A percentile compares a stretch with the other conserved stretches of the same genome.
These are phyloP conservation scores for Citrullus amarus DNA, from an alignment of 306 rosid genomes.

Conservation along the genomic window DNA sequence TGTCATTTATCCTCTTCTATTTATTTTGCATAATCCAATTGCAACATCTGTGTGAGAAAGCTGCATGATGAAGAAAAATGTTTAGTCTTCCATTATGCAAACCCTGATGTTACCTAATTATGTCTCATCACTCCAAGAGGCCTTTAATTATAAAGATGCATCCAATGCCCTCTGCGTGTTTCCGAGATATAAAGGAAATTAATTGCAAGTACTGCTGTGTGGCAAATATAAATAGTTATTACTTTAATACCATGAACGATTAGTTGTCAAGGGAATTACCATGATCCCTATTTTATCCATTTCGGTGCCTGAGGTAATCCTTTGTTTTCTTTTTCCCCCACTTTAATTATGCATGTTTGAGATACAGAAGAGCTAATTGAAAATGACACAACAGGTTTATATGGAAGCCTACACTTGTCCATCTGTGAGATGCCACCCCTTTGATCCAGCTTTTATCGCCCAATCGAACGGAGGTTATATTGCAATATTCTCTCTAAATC, in stretches of 20 bases:
- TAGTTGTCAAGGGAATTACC: neutral
- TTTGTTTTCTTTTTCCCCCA: neutral
- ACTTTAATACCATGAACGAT: neutral
- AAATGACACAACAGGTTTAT: conserved; percentile 43
- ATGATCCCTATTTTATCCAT: neutral
- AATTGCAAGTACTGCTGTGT: neutral
- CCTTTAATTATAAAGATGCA: neutral
- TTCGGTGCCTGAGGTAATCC: neutral
- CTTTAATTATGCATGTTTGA: neutral
- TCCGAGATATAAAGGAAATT: neutral
- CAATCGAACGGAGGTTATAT: conserved; percentile 81
- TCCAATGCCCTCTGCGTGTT: neutral
- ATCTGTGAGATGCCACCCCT: conserved; percentile 58
- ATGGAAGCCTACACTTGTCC: conserved; percentile 95
- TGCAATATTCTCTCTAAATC: conserved; percentile 55
- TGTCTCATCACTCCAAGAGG: neutral
- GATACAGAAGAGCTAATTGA: neutral
- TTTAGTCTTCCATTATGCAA: neutral
- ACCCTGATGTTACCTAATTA: conserved; percentile 2
- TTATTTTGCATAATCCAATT: neutral
- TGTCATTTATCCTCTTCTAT: neutral
- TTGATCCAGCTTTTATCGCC: conserved; percentile 59
- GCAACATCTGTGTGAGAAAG: neutral
- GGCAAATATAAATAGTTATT: neutral
- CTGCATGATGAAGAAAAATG: neutral